Base-by-base conservation (phyloP, 2,329 filamentous ascomycete genomes). In the Botrytis aclada region DNA sequence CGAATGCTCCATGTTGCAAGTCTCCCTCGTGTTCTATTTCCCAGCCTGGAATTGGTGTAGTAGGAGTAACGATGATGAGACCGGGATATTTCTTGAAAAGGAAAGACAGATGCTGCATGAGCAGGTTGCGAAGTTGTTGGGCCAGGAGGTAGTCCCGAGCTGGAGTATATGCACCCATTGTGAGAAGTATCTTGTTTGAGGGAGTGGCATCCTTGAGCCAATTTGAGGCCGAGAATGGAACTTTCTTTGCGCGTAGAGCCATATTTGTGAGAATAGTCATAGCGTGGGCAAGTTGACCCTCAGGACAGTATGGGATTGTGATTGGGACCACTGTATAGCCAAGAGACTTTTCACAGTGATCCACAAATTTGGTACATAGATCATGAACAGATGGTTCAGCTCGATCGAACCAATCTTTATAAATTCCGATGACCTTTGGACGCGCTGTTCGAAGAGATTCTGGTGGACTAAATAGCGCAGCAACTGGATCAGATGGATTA, bases 1-100 rank as follows among this genome's bases (percentile, higher is more conserved):
- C 92, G 54, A 87, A 90, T 76, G 93, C 84, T 3, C 95, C 95
- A 78, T 94, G 90, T n/a, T 84, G 84, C 25, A 89, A 84, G 58
- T 92, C 90, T 20, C 58, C 72, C 1, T 85, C 82, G 18, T 81
- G 74, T 37, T 90, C 89, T 60, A 88, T 88, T 7, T 78, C 75
- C 92, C 93, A 97, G 18, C 94, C 94, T 0, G 89, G 85, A 74
- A 92, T 87, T 0, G 94, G 93, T 5, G 89, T 88, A 1, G 93
- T 94, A 0, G 95, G 95, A 2, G 92, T 92, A 60, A 97, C 83
- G 74, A 98, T 89, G 47, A 97, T 83, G 74, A 98, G 83, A 37
- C 92, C 93, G 0, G 93, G 93, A 62, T 97, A 83, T 72, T 86
- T 83, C 76, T 88, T 83, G 83, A 90, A 97, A 1, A 97, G 84